Conservation (phyloP, 2,329 filamentous ascomycete species). For the Ophiostoma himal-ulmi region DNA sequence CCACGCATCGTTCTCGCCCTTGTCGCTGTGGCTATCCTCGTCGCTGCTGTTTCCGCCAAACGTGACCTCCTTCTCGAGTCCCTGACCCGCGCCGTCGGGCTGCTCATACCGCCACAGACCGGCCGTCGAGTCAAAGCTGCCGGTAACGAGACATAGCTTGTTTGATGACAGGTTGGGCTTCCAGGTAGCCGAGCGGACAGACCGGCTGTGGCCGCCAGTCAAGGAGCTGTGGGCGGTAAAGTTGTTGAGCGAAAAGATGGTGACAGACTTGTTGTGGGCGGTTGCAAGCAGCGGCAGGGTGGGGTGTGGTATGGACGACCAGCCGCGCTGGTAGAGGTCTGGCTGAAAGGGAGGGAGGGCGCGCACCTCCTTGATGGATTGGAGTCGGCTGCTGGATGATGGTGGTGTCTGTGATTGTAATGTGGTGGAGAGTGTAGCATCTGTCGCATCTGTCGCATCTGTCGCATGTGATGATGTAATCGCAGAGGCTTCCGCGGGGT, state of each 20-base stretch:
- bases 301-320: conserved; percentile 80
- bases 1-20: conserved; percentile 73
- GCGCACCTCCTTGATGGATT: conserved; percentile 31
- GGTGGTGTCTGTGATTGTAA: conserved; percentile 1
- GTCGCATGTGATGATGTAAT: conserved; percentile 17
- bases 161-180: conserved; percentile 61
- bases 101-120: conserved; percentile 71
- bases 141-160: conserved; percentile 78
- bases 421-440: neutral
- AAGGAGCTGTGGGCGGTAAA: conserved; percentile 74
- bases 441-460: conserved; percentile 1
- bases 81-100: conserved; percentile 36
- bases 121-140: conserved; percentile 88
- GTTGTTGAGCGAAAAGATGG: conserved; percentile 79
- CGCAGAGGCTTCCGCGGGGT: conserved; percentile 13
- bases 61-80: conserved; percentile 38
- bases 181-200: conserved; percentile 81
- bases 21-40: conserved; percentile 34
- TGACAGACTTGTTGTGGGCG: conserved; percentile 78
- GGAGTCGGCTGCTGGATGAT: neutral
- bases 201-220: conserved; percentile 82
- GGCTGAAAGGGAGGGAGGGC: conserved; percentile 49
- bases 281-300: conserved; percentile 84
- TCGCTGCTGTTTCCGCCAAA: conserved; percentile 28
- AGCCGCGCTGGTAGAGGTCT: conserved; percentile 65